These are phyloP conservation scores for Toxicodendron radicans DNA, from an alignment of 345 rosid species.

Conservation along the genomic window DNA sequence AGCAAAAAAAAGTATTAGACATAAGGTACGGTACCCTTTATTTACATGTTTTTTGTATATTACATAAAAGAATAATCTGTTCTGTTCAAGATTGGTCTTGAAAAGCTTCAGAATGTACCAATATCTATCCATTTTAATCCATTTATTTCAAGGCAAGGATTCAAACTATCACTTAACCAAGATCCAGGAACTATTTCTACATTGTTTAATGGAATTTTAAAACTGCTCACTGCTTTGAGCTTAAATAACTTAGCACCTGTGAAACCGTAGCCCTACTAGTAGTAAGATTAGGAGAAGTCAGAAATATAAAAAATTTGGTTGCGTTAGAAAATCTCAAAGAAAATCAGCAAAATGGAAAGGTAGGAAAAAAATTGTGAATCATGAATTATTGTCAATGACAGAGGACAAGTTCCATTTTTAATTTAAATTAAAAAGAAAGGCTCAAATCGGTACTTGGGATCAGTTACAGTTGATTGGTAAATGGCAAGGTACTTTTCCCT, in stretches of 20 bases:
- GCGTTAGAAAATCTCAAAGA: neutral
- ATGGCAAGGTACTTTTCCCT: neutral
- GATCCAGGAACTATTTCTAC: no score
- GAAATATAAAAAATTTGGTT: neutral
- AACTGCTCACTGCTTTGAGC: neutral
- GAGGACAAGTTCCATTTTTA: neutral
- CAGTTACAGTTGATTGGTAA: neutral
- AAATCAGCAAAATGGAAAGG: neutral
- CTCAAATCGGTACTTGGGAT: neutral
- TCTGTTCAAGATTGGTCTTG: no score
- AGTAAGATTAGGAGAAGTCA: neutral
- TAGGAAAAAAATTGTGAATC: neutral
- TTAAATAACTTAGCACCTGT: constrained; percentile 3
- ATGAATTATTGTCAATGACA: neutral
- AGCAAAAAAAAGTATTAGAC: constrained; percentile 34
- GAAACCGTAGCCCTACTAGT: neutral
- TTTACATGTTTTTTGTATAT: neutral
- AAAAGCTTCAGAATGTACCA: no score
- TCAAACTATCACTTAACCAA: no score
- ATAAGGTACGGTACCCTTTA: constrained; percentile 49
- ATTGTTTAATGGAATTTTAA: neutral
- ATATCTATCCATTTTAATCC: no score
- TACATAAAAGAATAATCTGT: no score
- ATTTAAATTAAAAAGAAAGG: no score
- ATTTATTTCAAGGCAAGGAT: no score